These are phyloP conservation scores for Trichoderma parareesei DNA, from an alignment of 495 filamentous ascomycete genomes.

Conservation along the genomic window DNA sequence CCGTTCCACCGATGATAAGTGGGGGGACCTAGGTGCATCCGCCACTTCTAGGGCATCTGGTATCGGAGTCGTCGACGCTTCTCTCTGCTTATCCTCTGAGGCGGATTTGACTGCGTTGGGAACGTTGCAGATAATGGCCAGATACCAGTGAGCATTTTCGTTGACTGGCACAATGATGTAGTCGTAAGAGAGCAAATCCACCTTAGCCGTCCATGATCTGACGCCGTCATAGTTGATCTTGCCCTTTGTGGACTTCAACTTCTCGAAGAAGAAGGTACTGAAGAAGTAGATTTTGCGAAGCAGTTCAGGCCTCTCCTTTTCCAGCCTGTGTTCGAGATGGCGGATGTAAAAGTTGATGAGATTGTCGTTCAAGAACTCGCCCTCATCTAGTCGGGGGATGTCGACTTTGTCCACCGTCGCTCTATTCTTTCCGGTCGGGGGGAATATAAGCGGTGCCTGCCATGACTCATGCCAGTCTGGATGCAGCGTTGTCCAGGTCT, in stretches of 20 bases:
- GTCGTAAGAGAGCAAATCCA: constrained; percentile 78
- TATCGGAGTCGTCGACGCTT: background rate
- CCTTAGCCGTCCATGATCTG: constrained; percentile 78
- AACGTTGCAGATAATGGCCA: constrained; percentile 92
- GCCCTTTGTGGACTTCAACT: constrained; percentile 49
- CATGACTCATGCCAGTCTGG: constrained; percentile 34
- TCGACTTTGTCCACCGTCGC: constrained; percentile 73
- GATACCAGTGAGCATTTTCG: constrained; percentile 81
- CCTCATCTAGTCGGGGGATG: constrained; percentile 69
- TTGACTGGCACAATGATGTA: constrained; percentile 91
- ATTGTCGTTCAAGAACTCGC: constrained; percentile 89
- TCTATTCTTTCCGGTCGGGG: constrained; percentile 57
- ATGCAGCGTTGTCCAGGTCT: constrained; percentile 35
- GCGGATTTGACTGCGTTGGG: constrained; percentile 26
- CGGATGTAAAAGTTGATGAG: constrained; percentile 80
- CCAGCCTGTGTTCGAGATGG: constrained; percentile 59
- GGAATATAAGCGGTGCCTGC: constrained; percentile 60
- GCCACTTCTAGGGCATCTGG: constrained; percentile 18
- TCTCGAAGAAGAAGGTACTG: constrained; percentile 85
- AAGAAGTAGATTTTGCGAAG: constrained; percentile 71
- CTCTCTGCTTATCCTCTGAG: background rate
- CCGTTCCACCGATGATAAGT: constrained; percentile 15
- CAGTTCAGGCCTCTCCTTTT: constrained; percentile 45
- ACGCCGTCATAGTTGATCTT: constrained; percentile 74
- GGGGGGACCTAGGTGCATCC: constrained; percentile 14